Conservation (phyloP, 345 rosid species). For the sweet orange (Citrus sinensis) region DNA sequence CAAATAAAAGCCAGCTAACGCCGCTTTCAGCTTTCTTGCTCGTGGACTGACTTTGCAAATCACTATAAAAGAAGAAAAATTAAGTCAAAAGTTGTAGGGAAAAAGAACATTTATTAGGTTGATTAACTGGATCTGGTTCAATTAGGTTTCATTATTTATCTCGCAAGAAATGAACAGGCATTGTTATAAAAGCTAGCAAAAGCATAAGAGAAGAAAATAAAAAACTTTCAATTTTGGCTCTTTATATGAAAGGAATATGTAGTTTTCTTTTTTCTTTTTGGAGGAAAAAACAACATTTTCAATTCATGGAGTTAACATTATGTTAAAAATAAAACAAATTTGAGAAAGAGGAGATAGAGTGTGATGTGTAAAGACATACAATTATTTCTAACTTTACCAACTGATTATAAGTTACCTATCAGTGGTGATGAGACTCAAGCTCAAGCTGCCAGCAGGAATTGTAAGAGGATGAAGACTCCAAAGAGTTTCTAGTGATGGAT, state of each 20-base stretch:
- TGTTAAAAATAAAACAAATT: not conserved
- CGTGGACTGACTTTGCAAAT: slow-evolving; percentile 31
- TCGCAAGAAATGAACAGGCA: not conserved
- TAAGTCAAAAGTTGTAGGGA: not conserved
- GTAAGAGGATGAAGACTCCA: slow-evolving; percentile 73
- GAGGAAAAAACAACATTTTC: not conserved
- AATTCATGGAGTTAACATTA: not conserved
- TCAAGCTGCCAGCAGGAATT: slow-evolving; percentile 63
- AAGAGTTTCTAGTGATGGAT: slow-evolving; percentile 60
- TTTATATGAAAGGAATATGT: not conserved
- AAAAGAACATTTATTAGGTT: not conserved
- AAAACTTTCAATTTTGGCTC: not conserved
- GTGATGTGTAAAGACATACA: not conserved
- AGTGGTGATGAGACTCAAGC: slow-evolving; percentile 65
- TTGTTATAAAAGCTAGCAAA: not conserved
- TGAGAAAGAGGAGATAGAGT: not conserved
- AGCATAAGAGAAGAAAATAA: not conserved
- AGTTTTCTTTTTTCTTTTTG: not conserved
- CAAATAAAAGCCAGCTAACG: slow-evolving; percentile 32
- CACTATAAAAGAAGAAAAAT: slow-evolving; percentile 25
- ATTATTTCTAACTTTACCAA: slow-evolving; percentile 17
- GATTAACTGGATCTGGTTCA: not conserved
- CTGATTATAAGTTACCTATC: slow-evolving; percentile 53
- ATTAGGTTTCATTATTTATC: not conserved
- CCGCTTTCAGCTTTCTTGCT: slow-evolving; percentile 42